Evolutionary conservation across 352 stramenopile species (phyloP).

Genomic region (Bremia lactucae): DNA sequence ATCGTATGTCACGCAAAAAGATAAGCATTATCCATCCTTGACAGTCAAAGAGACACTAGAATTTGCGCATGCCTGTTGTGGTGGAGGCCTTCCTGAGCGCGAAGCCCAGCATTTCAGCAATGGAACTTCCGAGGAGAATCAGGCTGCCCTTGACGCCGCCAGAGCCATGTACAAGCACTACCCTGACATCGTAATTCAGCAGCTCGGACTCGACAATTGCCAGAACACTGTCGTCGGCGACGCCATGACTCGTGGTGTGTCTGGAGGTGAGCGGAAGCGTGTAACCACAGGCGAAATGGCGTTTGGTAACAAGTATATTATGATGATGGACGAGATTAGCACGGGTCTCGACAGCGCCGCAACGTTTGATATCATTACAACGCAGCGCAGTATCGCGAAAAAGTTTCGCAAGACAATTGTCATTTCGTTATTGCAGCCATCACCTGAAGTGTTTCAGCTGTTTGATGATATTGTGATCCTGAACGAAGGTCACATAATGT

Average conservation of each 20-base stretch:
- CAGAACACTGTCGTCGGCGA: slow-evolving; percentile 58
- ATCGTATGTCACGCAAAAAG: slow-evolving; percentile 28
- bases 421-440: slow-evolving; percentile 82
- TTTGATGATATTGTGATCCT: slow-evolving; percentile 92
- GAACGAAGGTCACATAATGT: slow-evolving; percentile 84
- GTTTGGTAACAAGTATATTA: slow-evolving; percentile 69
- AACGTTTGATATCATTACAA: slow-evolving; percentile 54
- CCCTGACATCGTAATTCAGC: slow-evolving; percentile 33
- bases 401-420: slow-evolving; percentile 42
- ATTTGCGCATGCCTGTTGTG: slow-evolving; percentile 20
- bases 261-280: slow-evolving; percentile 61
- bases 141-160: slow-evolving; percentile 14
- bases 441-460: slow-evolving; percentile 86
- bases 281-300: slow-evolving; percentile 73
- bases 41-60: slow-evolving; percentile 24
- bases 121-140: slow-evolving; percentile 23
- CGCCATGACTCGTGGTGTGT: slow-evolving; percentile 52
- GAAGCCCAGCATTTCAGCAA: slow-evolving; percentile 9
- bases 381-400: slow-evolving; percentile 35
- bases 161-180: slow-evolving; percentile 23
- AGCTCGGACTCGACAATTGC: slow-evolving; percentile 39
- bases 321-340: slow-evolving; percentile 78
- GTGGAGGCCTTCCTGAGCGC: slow-evolving; percentile 18
- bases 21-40: slow-evolving; percentile 31
- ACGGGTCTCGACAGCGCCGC: slow-evolving; percentile 55